Conservation (phyloP, 768 basidiomycete genomes). For the Rhodotorula kratochvilovae region DNA sequence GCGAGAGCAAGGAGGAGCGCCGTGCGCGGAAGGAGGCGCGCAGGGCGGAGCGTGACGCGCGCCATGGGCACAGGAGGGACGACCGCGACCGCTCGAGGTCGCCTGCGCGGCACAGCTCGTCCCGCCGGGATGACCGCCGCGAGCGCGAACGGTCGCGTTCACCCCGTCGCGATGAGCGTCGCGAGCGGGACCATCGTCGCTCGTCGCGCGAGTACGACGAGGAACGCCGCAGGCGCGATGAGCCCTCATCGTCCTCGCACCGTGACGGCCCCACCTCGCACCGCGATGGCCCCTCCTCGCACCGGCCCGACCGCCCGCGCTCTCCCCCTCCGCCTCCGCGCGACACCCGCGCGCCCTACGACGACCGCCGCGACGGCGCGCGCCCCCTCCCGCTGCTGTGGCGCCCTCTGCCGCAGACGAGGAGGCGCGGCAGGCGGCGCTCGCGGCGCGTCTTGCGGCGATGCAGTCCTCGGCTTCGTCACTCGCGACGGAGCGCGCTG, state of each 20-base stretch:
- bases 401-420: conserved; percentile 17
- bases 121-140: conserved; percentile 5
- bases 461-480: conserved; percentile 77
- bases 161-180: conserved; percentile 39
- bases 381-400: conserved; percentile 25
- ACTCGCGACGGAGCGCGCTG: conserved; percentile 67
- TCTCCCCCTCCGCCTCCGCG: background rate
- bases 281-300: no score
- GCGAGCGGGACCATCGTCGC: conserved; percentile 37
- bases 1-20: conserved; percentile 67
- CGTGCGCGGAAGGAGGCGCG: conserved; percentile 56
- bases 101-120: background rate
- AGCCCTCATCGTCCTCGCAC: no score
- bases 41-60: conserved; percentile 53
- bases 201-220: conserved; percentile 50
- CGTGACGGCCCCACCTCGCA: conserved; percentile 37
- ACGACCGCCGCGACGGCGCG: conserved; percentile 5
- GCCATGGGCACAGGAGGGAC: conserved; percentile 47
- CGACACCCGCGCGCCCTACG: background rate
- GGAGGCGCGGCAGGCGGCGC: conserved; percentile 52
- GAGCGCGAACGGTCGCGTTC: conserved; percentile 41
- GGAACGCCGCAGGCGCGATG: conserved; percentile 44
- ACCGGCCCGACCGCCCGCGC: background rate
- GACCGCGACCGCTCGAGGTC: conserved; percentile 27
- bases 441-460: conserved; percentile 80